Base-by-base conservation (phyloP, 2,329 filamentous ascomycete genomes). In the Fusarium sp. region DNA sequence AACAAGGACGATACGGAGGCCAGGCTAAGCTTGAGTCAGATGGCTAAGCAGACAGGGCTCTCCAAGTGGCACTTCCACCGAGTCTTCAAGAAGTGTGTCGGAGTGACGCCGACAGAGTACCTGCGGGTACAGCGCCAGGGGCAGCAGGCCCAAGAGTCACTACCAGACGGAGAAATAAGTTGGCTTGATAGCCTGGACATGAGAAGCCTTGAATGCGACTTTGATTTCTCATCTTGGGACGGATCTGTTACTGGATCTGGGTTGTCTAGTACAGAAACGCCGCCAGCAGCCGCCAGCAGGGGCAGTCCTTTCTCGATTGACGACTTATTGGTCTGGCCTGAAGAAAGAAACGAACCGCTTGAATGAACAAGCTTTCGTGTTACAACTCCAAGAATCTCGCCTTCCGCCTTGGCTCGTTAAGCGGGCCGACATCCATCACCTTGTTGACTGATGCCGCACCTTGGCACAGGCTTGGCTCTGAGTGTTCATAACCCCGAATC, bases 21-120 rank as follows among this genome's bases (percentile, higher is more conserved):
- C 27, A 68, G 29, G 61, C 59, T 83, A 67, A 84, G 81, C 52
- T 73, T 89, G 58, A 83, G 85, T 35, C 82, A 85, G 24, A 81
- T 91, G 77, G 89, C 89, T 9, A 82, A 79, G 50, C 83, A 84
- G 76, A 87, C 86, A 6, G 86, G 87, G 0, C 79, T 91, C 41
- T 89, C 88, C 11, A 87, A 88, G 62, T 87, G 89, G 80, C 89
- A 91, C 76, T 89, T 91, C 60, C 88, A 90, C 75, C 85, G 89
- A 27, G 84, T 89, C 6, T 91, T 91, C 77, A 91, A 89, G 80
- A 86, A 85, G 76, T 85, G 84, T 50, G 86, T 85, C 18, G 88
- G 89, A 9, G 67, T 86, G 48, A 90, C 89, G 50, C 84, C 84
- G 14, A 74, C 71, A 9, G 82, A 82, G 72, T 85, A 81, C 59